Base-by-base conservation (phyloP, 495 filamentous ascomycete species). In the Schizothecium vesticola region DNA sequence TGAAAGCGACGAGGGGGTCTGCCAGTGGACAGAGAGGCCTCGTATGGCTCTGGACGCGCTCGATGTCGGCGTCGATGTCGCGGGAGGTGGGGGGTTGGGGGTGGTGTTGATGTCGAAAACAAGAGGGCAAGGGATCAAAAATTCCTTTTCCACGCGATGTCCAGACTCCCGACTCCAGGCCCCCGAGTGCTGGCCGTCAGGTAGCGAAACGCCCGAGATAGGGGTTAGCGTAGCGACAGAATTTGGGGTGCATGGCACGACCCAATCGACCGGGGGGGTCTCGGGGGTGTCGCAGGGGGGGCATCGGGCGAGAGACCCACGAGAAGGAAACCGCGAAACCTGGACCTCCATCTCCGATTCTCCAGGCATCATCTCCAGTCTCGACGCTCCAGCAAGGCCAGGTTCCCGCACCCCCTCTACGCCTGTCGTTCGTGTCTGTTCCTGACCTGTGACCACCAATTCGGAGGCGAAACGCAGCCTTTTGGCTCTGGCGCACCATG, bases 191-290 rank as follows among this genome's bases (percentile, higher is more conserved):
- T 51, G 43, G 16, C 43, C 67, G 72, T 77, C 72, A 67, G 75
- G 73, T 77, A 67, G 73, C 73, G 70, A 73, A 74, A 70, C 61
- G 67, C 69, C 73, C 68, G 69, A 77, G 71, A 77, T 74, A 77
- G 72, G 75, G 72, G 75, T 71, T 70, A 66, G 62, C 57, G 70
- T 72, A 71, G 71, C 69, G 67, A 63, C 71, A 73, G 69, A 69
- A 56, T 59, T 59, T 65, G 73, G 71, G 66, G 69, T 67, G 63
- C 69, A 62, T 68, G 68, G 62, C 62, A 25, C 62, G 23, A 24
- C 10, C 63, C 25, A 57, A 66, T 51, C 65, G 31, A 66, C 65
- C 56, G 36, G 65, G 65, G 55, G 55, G 55, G 55, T 28, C 26
- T 28, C 26, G 26, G 26, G 26, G 43, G 43, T 7, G 63, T 58